These are phyloP conservation scores for Penicillium cosmopolitanum DNA, from an alignment of 495 filamentous ascomycete species.

Conservation along the genomic window DNA sequence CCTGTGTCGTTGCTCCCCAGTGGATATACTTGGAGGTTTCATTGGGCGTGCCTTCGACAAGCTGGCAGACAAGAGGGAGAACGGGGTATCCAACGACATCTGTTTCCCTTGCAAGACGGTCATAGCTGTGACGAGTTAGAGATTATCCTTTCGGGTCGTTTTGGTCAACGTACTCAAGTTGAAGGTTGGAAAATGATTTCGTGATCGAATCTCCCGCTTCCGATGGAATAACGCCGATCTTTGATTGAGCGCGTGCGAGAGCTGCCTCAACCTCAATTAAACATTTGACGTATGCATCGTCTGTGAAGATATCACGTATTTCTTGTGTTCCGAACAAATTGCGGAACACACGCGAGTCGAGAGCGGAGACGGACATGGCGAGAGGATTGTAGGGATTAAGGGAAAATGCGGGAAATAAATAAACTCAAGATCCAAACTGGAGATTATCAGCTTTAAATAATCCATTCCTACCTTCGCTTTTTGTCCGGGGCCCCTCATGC, in stretches of 20 bases:
- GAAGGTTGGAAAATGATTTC: slow-evolving; percentile 17
- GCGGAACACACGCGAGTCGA: slow-evolving; percentile 23
- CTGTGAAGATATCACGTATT: slow-evolving; percentile 22
- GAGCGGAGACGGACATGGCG: slow-evolving; percentile 10
- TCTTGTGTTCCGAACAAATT: slow-evolving; percentile 27
- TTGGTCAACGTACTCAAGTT: slow-evolving; percentile 16
- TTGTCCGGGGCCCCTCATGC: neutral
- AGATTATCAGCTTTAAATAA: neutral
- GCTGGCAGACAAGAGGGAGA: slow-evolving; percentile 47
- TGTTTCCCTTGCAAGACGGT: slow-evolving; percentile 41
- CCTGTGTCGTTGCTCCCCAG: slow-evolving; percentile 56
- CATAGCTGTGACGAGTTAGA: slow-evolving; percentile 20
- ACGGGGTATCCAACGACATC: slow-evolving; percentile 55
- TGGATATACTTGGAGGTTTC: slow-evolving; percentile 47
- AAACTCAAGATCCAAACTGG: neutral
- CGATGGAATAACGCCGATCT: slow-evolving; percentile 42
- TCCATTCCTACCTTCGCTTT: neutral
- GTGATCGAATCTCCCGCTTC: slow-evolving; percentile 44
- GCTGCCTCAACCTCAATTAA: slow-evolving; percentile 40
- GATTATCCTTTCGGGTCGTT: neutral
- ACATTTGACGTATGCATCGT: slow-evolving; percentile 21
- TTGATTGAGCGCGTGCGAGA: slow-evolving; percentile 47
- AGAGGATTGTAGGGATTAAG: too few species aligned
- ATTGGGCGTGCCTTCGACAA: slow-evolving; percentile 19
- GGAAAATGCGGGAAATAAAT: too few species aligned